Evolutionary conservation across 768 basidiomycete species (phyloP), one percentile per base, ranked within the genome.

Genomic region (Boletellus sp.): DNA sequence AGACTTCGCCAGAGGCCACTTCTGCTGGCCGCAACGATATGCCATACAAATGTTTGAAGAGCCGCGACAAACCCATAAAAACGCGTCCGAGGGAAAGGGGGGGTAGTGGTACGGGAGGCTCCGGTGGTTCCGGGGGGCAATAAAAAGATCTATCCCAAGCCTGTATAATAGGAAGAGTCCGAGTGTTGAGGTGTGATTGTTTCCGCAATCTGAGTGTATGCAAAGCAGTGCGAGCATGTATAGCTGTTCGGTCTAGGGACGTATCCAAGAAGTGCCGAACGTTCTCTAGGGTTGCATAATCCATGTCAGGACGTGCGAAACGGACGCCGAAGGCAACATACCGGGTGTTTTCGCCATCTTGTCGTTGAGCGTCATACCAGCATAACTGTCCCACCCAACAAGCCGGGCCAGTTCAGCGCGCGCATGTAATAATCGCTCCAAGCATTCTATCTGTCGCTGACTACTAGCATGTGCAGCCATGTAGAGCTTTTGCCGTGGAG

Each of bases 91-190:
- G 78, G 2, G 92, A 93, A 53, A 92, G 77, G 24, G 83, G 78
- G 24, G 84, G 82, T 53, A 91, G 71, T 53, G 88, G 70, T 66
- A 87, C 73, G 48, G 87, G 81, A 23, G 91, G 87, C 12, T 84
- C 79, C 24, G 85, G 84, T 11, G 83, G 80, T 67, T 89, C 84
- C 4, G 84, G 84, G 1, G 87, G 86, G 50, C 90, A 87, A 67
- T 93, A 97, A 65, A 85, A 95, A 57, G 97, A 94, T 56, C 94
- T 79, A 70, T 98, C 96, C 96, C 96, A 99, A n/a, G 93, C 85
- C 55, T 95, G 81, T 44, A 98, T 81, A 20, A 73, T 72, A 37
- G 87, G 87, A 40, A 79, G 71, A 19, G 75, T 69, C 0, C 76
- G 71, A 2, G 82, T 74, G 19, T 73, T 69, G 24, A 92, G 79